Evolutionary conservation across 1,139 yeast genomes (phyloP), one percentile per base, ranked within the genome.

Genomic region (Geotrichum histeridarum): DNA sequence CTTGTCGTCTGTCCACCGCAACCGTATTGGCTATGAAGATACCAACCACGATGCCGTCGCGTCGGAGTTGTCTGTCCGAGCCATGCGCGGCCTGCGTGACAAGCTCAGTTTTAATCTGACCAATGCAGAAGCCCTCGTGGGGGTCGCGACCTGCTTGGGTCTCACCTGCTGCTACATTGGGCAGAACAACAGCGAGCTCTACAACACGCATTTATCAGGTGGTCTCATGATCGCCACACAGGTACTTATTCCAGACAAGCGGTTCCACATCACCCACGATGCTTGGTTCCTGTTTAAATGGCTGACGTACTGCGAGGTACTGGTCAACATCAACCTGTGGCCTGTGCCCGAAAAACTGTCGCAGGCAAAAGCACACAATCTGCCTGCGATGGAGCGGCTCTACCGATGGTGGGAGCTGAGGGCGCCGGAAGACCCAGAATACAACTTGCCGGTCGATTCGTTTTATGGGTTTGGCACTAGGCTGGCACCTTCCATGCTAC

Each of bases 281-380:
- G 48, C 54, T 14, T 57, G 55, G 57, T 57, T 57, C 37, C 44
- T 57, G 8, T 47, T 57, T 46, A 57, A 57, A 42, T 57, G 59
- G 59, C 35, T 55, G n/a, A 51, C 58, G 7, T 57, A 55, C 39
- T 42, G 56, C 17, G 44, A 50, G 11, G 42, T 55, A 14, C 48
- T 53, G 15, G 46, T 51, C 39, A 57, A 54, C 33, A 42, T 57
- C 9, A 53, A 51, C 45, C 32, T 46, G 14, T 38, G 53, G 7
- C 48, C 54, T 7, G 42, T 35, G 11, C 54, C 56, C 4, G 47
- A 54, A 18, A 48, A 41, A 6, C 51, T 54, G 1, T 7, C 39
- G n/a, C 35, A 8, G 9, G 54, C 57, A 2, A 51, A 54, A 35
- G 57, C 54, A 5, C 53, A 46, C 17, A 48, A 54, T 43, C 32